These are phyloP conservation scores for Murraya paniculata DNA, from an alignment of 345 rosid genomes.

Conservation along the genomic window DNA sequence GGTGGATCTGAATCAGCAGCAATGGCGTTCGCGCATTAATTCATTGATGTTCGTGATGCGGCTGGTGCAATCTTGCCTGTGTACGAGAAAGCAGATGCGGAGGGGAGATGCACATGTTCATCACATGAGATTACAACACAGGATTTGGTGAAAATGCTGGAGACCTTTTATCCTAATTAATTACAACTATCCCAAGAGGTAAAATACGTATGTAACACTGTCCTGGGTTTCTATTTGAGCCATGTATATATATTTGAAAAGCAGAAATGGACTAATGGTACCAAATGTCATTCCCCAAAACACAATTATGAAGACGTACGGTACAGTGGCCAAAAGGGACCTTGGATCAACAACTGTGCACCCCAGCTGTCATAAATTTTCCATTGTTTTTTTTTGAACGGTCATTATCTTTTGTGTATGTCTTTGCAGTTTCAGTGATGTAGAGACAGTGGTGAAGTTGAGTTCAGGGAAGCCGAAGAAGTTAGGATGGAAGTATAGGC, in stretches of 20 bases:
- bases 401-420: not conserved
- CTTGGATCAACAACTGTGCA: not conserved
- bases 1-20: slow-evolving; percentile 36
- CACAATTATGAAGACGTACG: not conserved
- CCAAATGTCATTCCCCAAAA: not conserved
- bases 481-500: slow-evolving; percentile 48
- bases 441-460: slow-evolving; percentile 3
- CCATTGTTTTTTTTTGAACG: not conserved
- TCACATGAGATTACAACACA: slow-evolving; percentile 24
- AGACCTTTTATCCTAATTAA: slow-evolving; percentile 38
- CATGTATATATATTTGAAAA: not conserved
- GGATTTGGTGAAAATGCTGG: slow-evolving; percentile 31
- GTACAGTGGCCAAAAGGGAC: not conserved
- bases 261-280: not conserved
- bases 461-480: slow-evolving; percentile 44
- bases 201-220: not conserved
- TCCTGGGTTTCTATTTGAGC: too few relatives aligned
- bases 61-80: slow-evolving; percentile 43
- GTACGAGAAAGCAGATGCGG: slow-evolving; percentile 40
- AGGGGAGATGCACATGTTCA: slow-evolving; percentile 48
- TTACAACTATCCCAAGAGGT: slow-evolving; percentile 38
- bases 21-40: slow-evolving; percentile 19
- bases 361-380: not conserved
- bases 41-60: slow-evolving; percentile 50
- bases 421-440: slow-evolving; percentile 21